Conservation (phyloP, 768 basidiomycete species). For the Brasilioporus rufonigricans region DNA sequence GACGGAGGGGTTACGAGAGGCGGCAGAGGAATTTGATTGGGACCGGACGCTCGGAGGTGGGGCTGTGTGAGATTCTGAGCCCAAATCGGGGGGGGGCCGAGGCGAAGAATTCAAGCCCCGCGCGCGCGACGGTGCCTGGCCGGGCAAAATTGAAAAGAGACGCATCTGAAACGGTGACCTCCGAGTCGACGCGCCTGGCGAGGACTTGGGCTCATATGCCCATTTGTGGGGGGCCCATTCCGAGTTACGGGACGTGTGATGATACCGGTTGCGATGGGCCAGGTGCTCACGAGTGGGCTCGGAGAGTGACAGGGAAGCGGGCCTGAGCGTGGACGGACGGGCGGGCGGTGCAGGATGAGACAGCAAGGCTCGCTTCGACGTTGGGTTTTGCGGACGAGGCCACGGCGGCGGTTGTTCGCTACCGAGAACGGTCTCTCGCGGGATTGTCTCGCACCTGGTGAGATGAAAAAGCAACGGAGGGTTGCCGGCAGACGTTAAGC, state of each 20-base stretch:
- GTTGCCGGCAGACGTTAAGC: conserved; percentile 35
- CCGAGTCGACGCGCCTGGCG: too few species aligned
- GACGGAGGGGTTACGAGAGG: conserved; percentile 20
- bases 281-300: background rate
- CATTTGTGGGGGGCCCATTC: conserved; percentile 25
- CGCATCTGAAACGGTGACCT: conserved; percentile 32
- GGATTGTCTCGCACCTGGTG: conserved; percentile 28
- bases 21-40: conserved; percentile 11
- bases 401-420: conserved; percentile 35
- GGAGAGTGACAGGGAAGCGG: conserved; percentile 5
- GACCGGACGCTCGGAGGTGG: conserved; percentile 13
- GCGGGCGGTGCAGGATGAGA: conserved; percentile 1
- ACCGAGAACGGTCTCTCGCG: conserved; percentile 34
- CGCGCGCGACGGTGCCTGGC: conserved; percentile 27
- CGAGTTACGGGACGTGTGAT: conserved; percentile 9
- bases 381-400: conserved; percentile 4
- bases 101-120: conserved; percentile 21
- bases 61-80: conserved; percentile 24
- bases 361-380: conserved; percentile 20
- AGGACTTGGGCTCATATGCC: conserved; percentile 25
- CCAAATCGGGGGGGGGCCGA: conserved; percentile 22
- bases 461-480: conserved; percentile 28
- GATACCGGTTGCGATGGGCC: conserved; percentile 23
- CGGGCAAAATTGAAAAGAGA: conserved; percentile 23
- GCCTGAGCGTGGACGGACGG: conserved; percentile 8